Conservation (phyloP, 768 basidiomycete genomes). For the Rickenella mellea region DNA sequence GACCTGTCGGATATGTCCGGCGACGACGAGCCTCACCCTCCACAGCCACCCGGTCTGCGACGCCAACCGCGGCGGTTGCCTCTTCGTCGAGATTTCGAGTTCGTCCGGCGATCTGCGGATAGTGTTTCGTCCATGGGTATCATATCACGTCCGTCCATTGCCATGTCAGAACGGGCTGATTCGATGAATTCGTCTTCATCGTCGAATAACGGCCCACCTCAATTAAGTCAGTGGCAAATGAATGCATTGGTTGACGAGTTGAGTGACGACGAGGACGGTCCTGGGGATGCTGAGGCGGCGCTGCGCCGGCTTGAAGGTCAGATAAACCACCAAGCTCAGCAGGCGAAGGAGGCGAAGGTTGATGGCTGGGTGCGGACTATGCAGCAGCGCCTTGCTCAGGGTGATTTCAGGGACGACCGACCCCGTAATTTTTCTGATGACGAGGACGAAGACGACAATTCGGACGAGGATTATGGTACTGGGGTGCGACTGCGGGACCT, state of each 20-base stretch:
- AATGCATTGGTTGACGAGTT: slow-evolving; percentile 65
- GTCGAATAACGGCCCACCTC: slow-evolving; percentile 31
- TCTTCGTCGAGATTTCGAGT: slow-evolving; percentile 71
- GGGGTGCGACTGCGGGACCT: too few relatives aligned
- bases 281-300: slow-evolving; percentile 76
- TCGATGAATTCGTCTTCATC: slow-evolving; percentile 29
- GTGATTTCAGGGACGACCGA: slow-evolving; percentile 54
- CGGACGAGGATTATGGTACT: slow-evolving; percentile 21
- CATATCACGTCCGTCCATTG: slow-evolving; percentile 45
- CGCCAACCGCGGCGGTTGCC: slow-evolving; percentile 54
- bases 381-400: slow-evolving; percentile 52
- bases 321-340: slow-evolving; percentile 63
- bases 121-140: slow-evolving; percentile 78
- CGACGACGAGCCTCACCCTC: slow-evolving; percentile 31
- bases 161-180: slow-evolving; percentile 29
- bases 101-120: slow-evolving; percentile 57
- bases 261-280: slow-evolving; percentile 59
- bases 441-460: slow-evolving; percentile 26
- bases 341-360: slow-evolving; percentile 67
- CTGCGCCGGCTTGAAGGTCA: slow-evolving; percentile 76
- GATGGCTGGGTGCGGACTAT: slow-evolving; percentile 75
- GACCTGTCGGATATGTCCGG: slow-evolving; percentile 76
- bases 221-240: slow-evolving; percentile 71
- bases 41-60: slow-evolving; percentile 43
- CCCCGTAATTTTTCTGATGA: slow-evolving; percentile 46